Evolutionary conservation across 495 filamentous ascomycete genomes (phyloP).

Genomic region (Lepidopterella palustris): DNA sequence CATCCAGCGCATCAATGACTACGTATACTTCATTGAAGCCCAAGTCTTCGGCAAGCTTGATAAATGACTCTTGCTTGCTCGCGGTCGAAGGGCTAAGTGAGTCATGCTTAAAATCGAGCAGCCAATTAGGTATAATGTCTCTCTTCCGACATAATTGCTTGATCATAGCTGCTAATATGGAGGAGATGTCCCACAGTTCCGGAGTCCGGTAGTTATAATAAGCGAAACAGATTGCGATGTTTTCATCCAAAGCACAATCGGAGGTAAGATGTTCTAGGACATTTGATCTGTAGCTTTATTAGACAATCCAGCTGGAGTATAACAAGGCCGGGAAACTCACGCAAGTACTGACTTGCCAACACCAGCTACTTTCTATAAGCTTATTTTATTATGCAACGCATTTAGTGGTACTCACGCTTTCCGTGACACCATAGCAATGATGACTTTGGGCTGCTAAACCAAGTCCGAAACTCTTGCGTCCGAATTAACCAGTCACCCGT

Average conservation of each 20-base stretch:
- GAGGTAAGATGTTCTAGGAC: conserved; percentile 4
- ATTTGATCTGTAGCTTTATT: conserved; percentile 4
- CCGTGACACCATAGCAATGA: conserved; percentile 11
- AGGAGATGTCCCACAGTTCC: not conserved
- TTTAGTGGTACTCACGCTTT: not conserved
- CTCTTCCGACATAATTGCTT: conserved; percentile 13
- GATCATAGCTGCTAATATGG: conserved; percentile 3
- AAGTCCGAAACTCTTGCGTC: conserved; percentile 2
- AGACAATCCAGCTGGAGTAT: not conserved
- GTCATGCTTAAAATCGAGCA: conserved; percentile 8
- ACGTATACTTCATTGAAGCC: conserved; percentile 6
- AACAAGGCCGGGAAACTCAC: not conserved
- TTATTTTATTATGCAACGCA: not conserved
- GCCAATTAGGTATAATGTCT: not conserved
- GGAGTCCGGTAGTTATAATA: conserved; percentile 8
- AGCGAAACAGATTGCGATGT: conserved; percentile 1
- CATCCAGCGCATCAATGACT: conserved; percentile 9
- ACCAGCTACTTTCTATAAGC: conserved; percentile 3
- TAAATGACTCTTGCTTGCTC: conserved; percentile 7
- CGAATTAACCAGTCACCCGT: conserved; percentile 14
- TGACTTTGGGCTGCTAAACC: not conserved
- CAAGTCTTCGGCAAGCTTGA: conserved; percentile 1
- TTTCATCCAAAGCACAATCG: conserved; percentile 2
- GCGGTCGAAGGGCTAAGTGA: not conserved
- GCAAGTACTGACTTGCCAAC: conserved; percentile 11